phyloP scores from a whole-genome alignment of 2,329 filamentous ascomycete genomes.

The Helminthosporium solani region DNA sequence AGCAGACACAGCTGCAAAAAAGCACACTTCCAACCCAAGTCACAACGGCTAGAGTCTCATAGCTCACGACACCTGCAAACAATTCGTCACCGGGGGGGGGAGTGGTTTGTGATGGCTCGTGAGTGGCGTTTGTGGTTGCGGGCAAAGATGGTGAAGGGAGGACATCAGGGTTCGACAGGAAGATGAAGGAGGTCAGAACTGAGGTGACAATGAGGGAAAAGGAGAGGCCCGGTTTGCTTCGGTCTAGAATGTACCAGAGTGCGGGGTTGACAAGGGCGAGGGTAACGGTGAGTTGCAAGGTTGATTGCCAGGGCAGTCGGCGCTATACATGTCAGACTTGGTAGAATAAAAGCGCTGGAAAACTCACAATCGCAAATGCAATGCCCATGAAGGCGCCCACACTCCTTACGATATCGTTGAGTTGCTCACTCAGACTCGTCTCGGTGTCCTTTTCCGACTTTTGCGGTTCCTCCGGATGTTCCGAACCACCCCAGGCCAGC shows the following conservation, averaged over 20 bases:
- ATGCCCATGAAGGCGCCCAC: conserved; percentile 72
- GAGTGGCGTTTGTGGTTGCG: conserved; percentile 25
- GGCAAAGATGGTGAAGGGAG: conserved; percentile 57
- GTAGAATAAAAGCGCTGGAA: background rate
- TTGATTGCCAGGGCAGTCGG: conserved; percentile 89
- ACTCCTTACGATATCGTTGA: conserved; percentile 70
- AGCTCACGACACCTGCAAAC: conserved; percentile 58
- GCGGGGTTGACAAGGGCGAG: conserved; percentile 89
- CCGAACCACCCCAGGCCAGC: conserved; percentile 63
- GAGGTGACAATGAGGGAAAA: conserved; percentile 74
- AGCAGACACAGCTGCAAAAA: conserved; percentile 93
- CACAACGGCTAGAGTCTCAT: conserved; percentile 67
- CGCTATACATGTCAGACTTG: conserved; percentile 56
- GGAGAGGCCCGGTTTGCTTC: conserved; percentile 79
- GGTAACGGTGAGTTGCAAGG: conserved; percentile 86
- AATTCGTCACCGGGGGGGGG: conserved; percentile 14
- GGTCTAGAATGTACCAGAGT: conserved; percentile 94
- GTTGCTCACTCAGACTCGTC: conserved; percentile 60
- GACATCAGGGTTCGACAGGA: conserved; percentile 75
- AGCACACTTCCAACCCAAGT: conserved; percentile 92
- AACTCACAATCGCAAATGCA: conserved; percentile 79
- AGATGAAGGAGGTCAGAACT: conserved; percentile 69
- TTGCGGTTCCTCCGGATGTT: conserved; percentile 3
- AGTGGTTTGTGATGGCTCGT: conserved; percentile 10
- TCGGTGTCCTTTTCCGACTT: conserved; percentile 14